phyloP scores from a whole-genome alignment of 345 rosid species.

The Nasturtium officinale region DNA sequence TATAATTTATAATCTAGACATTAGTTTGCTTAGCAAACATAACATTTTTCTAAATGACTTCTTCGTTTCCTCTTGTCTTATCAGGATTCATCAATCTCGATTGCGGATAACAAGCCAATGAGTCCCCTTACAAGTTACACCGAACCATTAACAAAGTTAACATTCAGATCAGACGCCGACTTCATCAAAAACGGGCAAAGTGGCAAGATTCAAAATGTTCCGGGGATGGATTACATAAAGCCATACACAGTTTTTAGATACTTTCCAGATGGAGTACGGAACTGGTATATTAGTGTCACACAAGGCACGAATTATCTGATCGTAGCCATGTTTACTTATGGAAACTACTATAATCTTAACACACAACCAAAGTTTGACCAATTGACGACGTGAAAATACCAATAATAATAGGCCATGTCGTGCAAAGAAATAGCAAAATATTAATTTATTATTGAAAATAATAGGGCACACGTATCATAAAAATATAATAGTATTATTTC shows the following conservation, averaged over 20 bases:
- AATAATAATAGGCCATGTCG: too few relatives aligned
- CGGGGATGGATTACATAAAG: not conserved
- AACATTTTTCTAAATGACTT: not conserved
- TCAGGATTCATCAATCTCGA: conserved; percentile 41
- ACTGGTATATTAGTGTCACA: conserved; percentile 36
- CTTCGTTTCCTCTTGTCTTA: not conserved
- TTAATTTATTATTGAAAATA: too few relatives aligned
- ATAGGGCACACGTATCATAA: too few relatives aligned
- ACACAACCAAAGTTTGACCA: conserved; percentile 32
- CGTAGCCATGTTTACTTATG: conserved; percentile 37
- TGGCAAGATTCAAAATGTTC: conserved; percentile 24
- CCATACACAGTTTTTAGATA: conserved; percentile 38
- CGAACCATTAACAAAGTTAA: conserved; percentile 36
- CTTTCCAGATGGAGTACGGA: conserved; percentile 35
- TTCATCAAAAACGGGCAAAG: conserved; percentile 35
- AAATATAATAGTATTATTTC: too few relatives aligned
- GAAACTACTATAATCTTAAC: conserved; percentile 36
- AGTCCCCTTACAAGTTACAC: conserved; percentile 42
- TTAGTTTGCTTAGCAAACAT: not conserved
- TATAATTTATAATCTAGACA: not conserved
- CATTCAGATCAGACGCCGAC: conserved; percentile 24
- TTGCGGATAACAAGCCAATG: conserved; percentile 33
- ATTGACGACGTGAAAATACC: too few relatives aligned
- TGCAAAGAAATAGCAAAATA: too few relatives aligned
- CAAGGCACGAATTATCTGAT: conserved; percentile 36